Base-by-base conservation (phyloP, 345 rosid genomes). In the Eucalyptus coolabah region DNA sequence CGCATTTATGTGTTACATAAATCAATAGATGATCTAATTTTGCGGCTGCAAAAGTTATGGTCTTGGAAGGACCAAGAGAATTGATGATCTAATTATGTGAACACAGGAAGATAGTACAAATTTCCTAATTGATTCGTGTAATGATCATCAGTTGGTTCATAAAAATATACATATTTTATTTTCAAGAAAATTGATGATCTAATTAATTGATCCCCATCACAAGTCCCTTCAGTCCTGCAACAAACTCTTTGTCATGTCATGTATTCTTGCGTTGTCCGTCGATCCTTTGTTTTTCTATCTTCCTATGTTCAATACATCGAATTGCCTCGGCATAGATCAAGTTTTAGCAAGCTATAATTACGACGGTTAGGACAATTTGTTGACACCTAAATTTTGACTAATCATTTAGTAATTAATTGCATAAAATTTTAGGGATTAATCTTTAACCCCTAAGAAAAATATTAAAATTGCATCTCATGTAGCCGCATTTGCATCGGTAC, bases 261-360 rank as follows among this genome's bases (percentile, higher is more conserved):
- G 99, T 90, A 95, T 97, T 77, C 86, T 97, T 21, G 93, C 96
- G 28, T 96, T 97, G n/a, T 93, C 99, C 18, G 89, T 97, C 18
- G 99, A 97, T 91, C 98, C 98, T 87, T 88, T 96, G 89, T 96
- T 95, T 89, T 94, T 97, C 86, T 97, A 97, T 89, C 96, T 96
- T 50, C 99, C 96, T 13, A 91, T 94, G 89, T 95, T 96, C 91
- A 93, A 97, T 89, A 86, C 87, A 15, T 86, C 91, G 51, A 63
- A 88, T 54, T 97, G 98, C 93, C 94, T 97, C 37, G 96, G 95
- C 7, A 91, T 96, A 86, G 97, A 96, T 86, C 90, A 89, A 54
- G 81, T 90, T 5, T 91, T 96, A 86, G 98, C 98, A n/a, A n/a
- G 94, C 92, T 30, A 89, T 95, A 65, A 94, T 94, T 7, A 94